phyloP scores from a whole-genome alignment of 225 moss, liverwort and hornwort genomes.

The Pleurozium schreberi region DNA sequence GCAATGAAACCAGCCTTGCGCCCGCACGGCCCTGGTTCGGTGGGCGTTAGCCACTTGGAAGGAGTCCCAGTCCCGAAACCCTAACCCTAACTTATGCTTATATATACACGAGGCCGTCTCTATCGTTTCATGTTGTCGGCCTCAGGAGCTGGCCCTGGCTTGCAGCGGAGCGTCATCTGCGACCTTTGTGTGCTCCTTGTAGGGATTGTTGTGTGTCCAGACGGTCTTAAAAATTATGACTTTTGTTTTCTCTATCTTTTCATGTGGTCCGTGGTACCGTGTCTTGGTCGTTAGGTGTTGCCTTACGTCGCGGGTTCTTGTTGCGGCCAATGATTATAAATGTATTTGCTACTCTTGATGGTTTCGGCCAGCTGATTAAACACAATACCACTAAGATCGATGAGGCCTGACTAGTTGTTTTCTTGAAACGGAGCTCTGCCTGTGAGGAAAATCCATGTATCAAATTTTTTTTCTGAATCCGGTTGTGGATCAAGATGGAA shows the following conservation, averaged over 20 bases:
- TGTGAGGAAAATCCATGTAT: conserved; percentile 7
- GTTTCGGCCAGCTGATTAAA: conserved; percentile 28
- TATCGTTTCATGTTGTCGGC: accelerated
- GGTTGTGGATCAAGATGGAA: conserved; percentile 19
- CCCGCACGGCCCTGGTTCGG: too few relatives aligned
- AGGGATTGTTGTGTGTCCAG: too few relatives aligned
- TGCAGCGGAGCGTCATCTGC: neutral
- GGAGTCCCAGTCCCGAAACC: neutral
- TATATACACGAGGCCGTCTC: neutral
- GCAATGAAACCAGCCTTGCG: too few relatives aligned
- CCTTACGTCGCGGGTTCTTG: too few relatives aligned
- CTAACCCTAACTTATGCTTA: neutral
- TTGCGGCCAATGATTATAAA: conserved; percentile 19
- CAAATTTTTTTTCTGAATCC: conserved; percentile 16
- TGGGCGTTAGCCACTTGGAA: too few relatives aligned
- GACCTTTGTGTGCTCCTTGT: accelerated
- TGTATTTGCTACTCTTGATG: conserved; percentile 57
- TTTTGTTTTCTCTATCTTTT: neutral
- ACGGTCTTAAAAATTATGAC: accelerated
- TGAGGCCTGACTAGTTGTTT: conserved; percentile 7
- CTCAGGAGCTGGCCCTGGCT: accelerated
- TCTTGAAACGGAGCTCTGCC: neutral
- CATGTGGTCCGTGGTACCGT: accelerated
- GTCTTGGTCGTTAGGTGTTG: neutral
- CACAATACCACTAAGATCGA: conserved; percentile 49